Evolutionary conservation across 805 yeast genomes (phyloP).

Genomic region (Schizosaccharomyces octosporus): DNA sequence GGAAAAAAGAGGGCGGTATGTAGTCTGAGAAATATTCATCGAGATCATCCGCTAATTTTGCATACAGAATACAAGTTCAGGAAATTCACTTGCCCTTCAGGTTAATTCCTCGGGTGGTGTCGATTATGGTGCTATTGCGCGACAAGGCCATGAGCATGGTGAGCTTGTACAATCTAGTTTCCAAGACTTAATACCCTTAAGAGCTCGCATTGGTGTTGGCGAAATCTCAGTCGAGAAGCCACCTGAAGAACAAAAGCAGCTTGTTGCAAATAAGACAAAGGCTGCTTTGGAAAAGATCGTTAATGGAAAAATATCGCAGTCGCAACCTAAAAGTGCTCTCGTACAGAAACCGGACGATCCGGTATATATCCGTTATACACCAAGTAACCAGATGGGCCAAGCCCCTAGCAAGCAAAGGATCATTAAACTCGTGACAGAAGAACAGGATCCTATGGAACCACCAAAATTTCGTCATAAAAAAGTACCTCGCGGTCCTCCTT

Average conservation of each 20-base stretch:
- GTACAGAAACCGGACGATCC: conserved; percentile 15
- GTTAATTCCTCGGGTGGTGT: conserved; percentile 13
- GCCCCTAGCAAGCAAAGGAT: conserved; percentile 18
- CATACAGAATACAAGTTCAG: background rate
- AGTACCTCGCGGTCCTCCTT: conserved; percentile 36
- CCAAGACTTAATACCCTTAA: conserved; percentile 36
- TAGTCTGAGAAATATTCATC: background rate
- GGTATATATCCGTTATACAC: conserved; percentile 23
- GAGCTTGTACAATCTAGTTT: conserved; percentile 23
- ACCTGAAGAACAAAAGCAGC: conserved; percentile 21
- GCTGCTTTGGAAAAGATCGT: conserved; percentile 29
- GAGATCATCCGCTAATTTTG: no score
- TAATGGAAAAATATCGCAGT: conserved; percentile 14
- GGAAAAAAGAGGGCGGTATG: conserved; percentile 8
- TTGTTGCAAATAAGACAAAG: conserved; percentile 31
- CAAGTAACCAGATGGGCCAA: conserved; percentile 17
- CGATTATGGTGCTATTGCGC: conserved; percentile 14
- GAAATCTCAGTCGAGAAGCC: conserved; percentile 22
- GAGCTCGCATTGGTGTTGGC: conserved; percentile 20
- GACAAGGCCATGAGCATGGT: conserved; percentile 12
- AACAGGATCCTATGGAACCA: conserved; percentile 71
- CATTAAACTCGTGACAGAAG: conserved; percentile 40
- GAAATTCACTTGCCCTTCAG: conserved; percentile 12
- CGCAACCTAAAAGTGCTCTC: conserved; percentile 15
- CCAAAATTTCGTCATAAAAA: conserved; percentile 49